phyloP scores from a whole-genome alignment of 2,329 filamentous ascomycete species.

The Penicillium carneum region DNA sequence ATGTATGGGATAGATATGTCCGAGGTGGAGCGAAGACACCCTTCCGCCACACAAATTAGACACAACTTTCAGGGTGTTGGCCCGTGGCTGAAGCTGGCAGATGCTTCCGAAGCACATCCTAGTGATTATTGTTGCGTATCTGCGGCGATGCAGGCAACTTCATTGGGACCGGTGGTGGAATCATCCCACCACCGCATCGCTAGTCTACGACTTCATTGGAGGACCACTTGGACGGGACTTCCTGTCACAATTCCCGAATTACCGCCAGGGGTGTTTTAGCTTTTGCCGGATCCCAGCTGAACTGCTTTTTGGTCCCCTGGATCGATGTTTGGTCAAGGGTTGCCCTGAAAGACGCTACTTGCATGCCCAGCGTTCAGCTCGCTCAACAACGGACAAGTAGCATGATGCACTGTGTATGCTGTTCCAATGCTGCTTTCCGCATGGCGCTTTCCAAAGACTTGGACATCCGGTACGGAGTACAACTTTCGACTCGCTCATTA shows the following conservation, averaged over 20 bases:
- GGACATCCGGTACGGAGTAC: not conserved
- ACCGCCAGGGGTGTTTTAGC: not conserved
- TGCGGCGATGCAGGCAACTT: constrained; percentile 6
- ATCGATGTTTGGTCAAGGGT: constrained; percentile 6
- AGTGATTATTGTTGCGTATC: constrained; percentile 13
- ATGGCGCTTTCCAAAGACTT: not conserved
- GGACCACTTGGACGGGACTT: not conserved
- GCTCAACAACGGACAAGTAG: not conserved
- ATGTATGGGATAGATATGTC: constrained; percentile 13
- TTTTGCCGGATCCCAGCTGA: not conserved
- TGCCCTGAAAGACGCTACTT: not conserved
- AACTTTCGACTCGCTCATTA: not conserved
- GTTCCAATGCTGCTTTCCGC: not conserved
- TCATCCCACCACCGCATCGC: not conserved
- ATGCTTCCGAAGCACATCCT: constrained; percentile 1
- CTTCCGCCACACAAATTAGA: constrained; percentile 15
- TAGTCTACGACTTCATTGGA: constrained; percentile 11
- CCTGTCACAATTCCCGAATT: not conserved
- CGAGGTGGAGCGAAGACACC: not conserved
- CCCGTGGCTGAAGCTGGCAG: constrained; percentile 19
- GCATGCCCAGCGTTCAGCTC: not conserved
- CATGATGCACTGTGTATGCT: not conserved
- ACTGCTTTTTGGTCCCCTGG: not conserved
- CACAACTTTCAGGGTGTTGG: not conserved
- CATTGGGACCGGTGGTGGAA: constrained; percentile 1